phyloP scores from a whole-genome alignment of 2,329 filamentous ascomycete genomes.

The Stemphylium lycopersici region DNA sequence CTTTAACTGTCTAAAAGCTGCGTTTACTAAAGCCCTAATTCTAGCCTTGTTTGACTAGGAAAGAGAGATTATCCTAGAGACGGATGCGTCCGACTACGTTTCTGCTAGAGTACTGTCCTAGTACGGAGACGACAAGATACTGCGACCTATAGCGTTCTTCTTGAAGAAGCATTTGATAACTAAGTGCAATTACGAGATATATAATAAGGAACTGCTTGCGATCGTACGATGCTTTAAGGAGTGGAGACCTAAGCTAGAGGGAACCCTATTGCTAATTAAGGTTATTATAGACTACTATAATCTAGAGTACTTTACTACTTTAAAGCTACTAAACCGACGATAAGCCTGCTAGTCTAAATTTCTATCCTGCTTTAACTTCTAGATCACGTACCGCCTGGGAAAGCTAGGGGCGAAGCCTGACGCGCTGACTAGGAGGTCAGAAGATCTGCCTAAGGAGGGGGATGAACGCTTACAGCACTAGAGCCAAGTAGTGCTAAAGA shows the following conservation, averaged over 20 bases:
- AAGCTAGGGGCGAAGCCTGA: background rate
- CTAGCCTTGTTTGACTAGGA: background rate
- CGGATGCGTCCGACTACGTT: slow-evolving; percentile 7
- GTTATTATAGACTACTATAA: slow-evolving; percentile 39
- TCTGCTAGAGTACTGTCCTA: slow-evolving; percentile 10
- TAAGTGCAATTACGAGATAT: slow-evolving; percentile 44
- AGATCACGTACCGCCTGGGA: background rate
- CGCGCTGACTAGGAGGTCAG: background rate
- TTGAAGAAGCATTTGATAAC: slow-evolving; percentile 27
- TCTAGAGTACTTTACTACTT: slow-evolving; percentile 38
- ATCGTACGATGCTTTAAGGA: slow-evolving; percentile 37
- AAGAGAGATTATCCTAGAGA: background rate
- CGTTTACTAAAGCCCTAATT: background rate
- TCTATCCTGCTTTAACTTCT: slow-evolving; percentile 4
- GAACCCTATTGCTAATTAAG: slow-evolving; percentile 23
- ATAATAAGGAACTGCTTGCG: slow-evolving; percentile 47
- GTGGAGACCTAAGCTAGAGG: slow-evolving; percentile 19
- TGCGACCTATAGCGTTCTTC: slow-evolving; percentile 27
- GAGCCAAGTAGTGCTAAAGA: background rate
- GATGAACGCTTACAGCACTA: background rate
- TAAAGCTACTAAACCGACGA: slow-evolving; percentile 28
- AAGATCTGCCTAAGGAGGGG: background rate
- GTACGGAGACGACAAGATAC: slow-evolving; percentile 6
- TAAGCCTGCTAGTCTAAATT: slow-evolving; percentile 30
- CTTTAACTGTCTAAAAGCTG: background rate